These are phyloP conservation scores for Ceratocystis cacaofunesta DNA, from an alignment of 2,329 filamentous ascomycete genomes.

Conservation along the genomic window DNA sequence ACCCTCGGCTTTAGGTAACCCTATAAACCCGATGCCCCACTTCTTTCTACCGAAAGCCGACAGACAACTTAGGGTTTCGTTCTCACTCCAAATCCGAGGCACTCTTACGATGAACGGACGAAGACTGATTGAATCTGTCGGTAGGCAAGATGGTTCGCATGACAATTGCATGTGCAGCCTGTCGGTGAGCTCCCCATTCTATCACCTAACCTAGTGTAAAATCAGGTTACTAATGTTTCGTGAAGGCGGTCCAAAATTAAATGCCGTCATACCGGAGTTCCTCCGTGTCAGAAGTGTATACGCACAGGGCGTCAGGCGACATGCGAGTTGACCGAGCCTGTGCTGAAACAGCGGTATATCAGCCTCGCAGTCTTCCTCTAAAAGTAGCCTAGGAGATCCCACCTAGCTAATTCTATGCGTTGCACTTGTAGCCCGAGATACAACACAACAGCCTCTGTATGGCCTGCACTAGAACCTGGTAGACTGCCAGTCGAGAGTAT, in stretches of 20 bases:
- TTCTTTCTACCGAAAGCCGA: background rate
- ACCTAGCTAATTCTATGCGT: background rate
- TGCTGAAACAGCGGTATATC: constrained; percentile 7
- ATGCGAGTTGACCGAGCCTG: constrained; percentile 8
- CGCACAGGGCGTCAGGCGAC: constrained; percentile 6
- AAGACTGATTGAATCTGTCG: background rate
- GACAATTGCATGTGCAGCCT: constrained; percentile 12
- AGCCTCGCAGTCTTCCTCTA: background rate
- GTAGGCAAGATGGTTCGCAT: constrained; percentile 11
- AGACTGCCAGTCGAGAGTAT: background rate
- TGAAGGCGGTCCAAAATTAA: constrained; percentile 15
- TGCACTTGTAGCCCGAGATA: background rate
- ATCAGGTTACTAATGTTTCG: background rate
- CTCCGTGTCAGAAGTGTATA: constrained; percentile 11
- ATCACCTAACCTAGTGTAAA: background rate
- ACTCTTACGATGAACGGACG: background rate
- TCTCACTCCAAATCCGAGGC: background rate
- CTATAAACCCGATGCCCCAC: background rate
- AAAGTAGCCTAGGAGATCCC: background rate
- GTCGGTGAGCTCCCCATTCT: constrained; percentile 7
- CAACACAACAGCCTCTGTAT: background rate
- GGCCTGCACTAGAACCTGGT: background rate
- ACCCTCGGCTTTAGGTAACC: background rate
- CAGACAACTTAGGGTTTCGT: background rate
- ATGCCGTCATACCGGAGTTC: constrained; percentile 11